Conservation (phyloP, 2,329 filamentous ascomycete genomes). For the Epichloe sp. region DNA sequence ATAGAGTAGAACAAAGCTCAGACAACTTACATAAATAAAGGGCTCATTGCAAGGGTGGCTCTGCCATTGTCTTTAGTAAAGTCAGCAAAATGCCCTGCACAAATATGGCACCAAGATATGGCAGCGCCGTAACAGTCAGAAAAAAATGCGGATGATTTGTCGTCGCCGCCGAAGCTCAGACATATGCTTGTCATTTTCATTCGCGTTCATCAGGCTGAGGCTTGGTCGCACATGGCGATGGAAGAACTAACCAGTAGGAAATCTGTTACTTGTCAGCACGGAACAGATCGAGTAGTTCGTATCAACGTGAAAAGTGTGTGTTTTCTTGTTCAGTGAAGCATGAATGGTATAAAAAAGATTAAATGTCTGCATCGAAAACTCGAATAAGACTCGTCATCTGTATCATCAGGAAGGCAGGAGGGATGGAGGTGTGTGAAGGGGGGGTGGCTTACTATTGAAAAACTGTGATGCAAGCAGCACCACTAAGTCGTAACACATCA, state of each 20-base stretch:
- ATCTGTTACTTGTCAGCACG: constrained; percentile 11
- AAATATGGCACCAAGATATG: constrained; percentile 4
- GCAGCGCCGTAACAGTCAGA: constrained; percentile 7
- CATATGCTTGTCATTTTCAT: constrained; percentile 94
- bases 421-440: background rate
- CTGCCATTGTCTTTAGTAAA: background rate
- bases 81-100: constrained; percentile 3
- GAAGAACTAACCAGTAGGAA: constrained; percentile 11
- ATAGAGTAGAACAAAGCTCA: background rate
- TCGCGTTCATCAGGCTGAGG: constrained; percentile 65
- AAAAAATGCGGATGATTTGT: constrained; percentile 22
- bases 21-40: constrained; percentile 14
- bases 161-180: constrained; percentile 56
- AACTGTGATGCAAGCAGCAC: background rate
- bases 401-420: constrained; percentile 6
- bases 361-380: constrained; percentile 58
- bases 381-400: constrained; percentile 69
- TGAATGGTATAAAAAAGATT: constrained; percentile 59
- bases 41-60: background rate
- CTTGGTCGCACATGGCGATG: constrained; percentile 3
- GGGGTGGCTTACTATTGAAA: background rate
- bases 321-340: constrained; percentile 37
- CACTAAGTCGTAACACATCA: background rate
- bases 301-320: background rate
- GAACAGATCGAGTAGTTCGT: constrained; percentile 1